phyloP scores from a whole-genome alignment of 163 green algal genomes.

The Chloromonas sp. region DNA sequence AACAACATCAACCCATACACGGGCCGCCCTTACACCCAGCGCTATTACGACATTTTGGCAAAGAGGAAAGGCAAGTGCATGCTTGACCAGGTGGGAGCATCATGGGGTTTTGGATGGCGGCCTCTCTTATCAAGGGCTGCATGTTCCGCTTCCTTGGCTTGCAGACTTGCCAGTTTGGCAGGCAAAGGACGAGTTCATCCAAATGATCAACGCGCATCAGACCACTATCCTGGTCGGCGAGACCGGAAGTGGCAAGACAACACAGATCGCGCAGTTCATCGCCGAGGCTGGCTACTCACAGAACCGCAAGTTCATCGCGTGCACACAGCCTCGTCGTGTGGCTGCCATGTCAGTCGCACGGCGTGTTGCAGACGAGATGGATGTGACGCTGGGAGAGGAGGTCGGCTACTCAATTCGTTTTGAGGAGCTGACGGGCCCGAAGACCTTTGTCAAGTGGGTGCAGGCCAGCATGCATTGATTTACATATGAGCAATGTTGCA shows the following conservation, averaged over 20 bases:
- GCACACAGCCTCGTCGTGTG: constrained; percentile 95
- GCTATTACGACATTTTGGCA: constrained; percentile 90
- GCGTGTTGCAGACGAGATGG: constrained; percentile 98
- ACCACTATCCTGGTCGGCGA: constrained; percentile 95
- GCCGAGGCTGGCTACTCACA: constrained; percentile 81
- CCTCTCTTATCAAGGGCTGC: too few relatives aligned
- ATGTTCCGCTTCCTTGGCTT: not conserved
- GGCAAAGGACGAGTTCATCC: constrained; percentile 88
- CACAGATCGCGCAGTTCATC: constrained; percentile 98
- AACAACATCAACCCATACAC: constrained; percentile 83
- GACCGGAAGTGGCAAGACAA: constrained; percentile 93
- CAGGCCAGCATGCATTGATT: not conserved
- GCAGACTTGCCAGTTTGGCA: constrained; percentile 95
- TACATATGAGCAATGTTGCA: not conserved
- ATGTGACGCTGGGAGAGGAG: constrained; percentile 94
- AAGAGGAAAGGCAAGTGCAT: constrained; percentile 66
- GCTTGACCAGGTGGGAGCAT: not conserved
- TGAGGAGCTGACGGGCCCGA: constrained; percentile 86
- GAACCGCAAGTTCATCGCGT: constrained; percentile 77
- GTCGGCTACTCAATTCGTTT: constrained; percentile 99
- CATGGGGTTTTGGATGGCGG: too few relatives aligned
- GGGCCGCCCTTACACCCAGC: constrained; percentile 70
- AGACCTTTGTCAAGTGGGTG: constrained; percentile 90
- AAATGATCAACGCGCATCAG: constrained; percentile 87
- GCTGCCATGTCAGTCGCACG: constrained; percentile 93